Percentiles rank a stretch among this genome's conserved stretches.
These are phyloP conservation scores for Gossypium gossypioides DNA, from an alignment of 441 rosid species.

Conservation along the genomic window DNA sequence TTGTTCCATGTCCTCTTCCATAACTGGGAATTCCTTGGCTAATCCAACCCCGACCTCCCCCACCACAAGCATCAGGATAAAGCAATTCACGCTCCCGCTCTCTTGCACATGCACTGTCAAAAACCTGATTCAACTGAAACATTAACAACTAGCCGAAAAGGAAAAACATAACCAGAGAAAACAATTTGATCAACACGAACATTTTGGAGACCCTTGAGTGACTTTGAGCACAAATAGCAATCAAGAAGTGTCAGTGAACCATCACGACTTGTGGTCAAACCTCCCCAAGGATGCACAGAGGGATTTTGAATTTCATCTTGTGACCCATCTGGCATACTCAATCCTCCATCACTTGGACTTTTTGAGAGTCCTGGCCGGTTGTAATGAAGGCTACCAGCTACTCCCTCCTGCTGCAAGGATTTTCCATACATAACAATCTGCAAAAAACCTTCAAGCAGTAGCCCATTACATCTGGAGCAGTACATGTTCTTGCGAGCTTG, in stretches of 20 bases:
- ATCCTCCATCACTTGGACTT: constrained; percentile 32
- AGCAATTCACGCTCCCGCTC: constrained; percentile 82
- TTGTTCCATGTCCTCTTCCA: constrained; percentile 83
- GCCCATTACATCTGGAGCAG: constrained; percentile 89
- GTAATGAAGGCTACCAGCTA: constrained; percentile 29
- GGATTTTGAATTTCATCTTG: constrained; percentile 70
- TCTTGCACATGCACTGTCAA: constrained; percentile 83
- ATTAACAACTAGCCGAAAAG: constrained; percentile 25
- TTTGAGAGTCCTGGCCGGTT: constrained; percentile 28
- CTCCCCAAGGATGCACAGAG: constrained; percentile 94
- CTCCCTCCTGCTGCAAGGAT: constrained; percentile 57
- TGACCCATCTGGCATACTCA: constrained; percentile 28
- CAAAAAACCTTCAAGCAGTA: constrained; percentile 72
- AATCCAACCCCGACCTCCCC: constrained; percentile 94
- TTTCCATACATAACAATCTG: constrained; percentile 83
- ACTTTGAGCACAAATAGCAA: constrained; percentile 64
- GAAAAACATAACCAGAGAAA: constrained; percentile 1
- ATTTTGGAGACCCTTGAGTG: constrained; percentile 61
- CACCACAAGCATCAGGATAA: constrained; percentile 97
- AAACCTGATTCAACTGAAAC: constrained; percentile 50
- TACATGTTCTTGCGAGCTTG: constrained; percentile 92
- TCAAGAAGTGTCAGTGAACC: constrained; percentile 74
- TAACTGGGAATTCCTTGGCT: constrained; percentile 75
- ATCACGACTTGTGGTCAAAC: constrained; percentile 68
- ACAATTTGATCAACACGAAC: constrained; percentile 36